Evolutionary conservation across 2,329 filamentous ascomycete genomes (phyloP), one percentile per base, ranked within the genome.

Genomic region (Colletotrichum lini): DNA sequence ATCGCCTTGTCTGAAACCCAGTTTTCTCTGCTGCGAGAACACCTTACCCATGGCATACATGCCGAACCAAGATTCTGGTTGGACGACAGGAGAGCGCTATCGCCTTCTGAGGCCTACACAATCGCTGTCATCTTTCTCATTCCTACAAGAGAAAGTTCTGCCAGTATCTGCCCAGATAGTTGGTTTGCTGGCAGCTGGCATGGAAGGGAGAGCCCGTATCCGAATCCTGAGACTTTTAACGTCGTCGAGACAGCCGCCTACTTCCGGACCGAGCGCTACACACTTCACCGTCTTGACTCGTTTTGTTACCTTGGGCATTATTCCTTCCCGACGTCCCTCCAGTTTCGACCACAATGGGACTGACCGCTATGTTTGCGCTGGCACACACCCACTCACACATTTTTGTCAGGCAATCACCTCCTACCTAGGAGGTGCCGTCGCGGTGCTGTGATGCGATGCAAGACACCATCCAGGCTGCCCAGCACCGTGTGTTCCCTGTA

Each of bases 1-100:
- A 38, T 65, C 30, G 56, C 38, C 45, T 49, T 10, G 23, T 65
- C 45, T 8, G 26, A 45, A 64, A 61, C 38, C 65, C 50, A 35
- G 42, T 72, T 71, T 71, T 44, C 30, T 35, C 21, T 15, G 10
- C 57, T 23, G 12, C 21, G 26, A 67, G 44, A 58, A 72, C 50
- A 73, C 69, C 68, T 69, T 72, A 73, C 64, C 72, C 72, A 72
- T 67, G 64, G 38, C 45, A 52, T 56, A 40, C 65, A 45, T 26
- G 40, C 21, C 45, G 40, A 21, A 18, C 21, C 42, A 52, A 21
- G 38, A 50, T 49, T n/a, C 52, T 67, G 58, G 59, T 63, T 68
- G 58, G 58, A 60, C 62, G 57, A 62, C 21, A 18, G 18, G n/a
- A 53, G 26, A 23, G 40, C 23, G 45, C 44, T 21, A 35, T 26